Evolutionary conservation across 805 yeast genomes (phyloP).

Genomic region (Middelhovenomyces tepae): DNA sequence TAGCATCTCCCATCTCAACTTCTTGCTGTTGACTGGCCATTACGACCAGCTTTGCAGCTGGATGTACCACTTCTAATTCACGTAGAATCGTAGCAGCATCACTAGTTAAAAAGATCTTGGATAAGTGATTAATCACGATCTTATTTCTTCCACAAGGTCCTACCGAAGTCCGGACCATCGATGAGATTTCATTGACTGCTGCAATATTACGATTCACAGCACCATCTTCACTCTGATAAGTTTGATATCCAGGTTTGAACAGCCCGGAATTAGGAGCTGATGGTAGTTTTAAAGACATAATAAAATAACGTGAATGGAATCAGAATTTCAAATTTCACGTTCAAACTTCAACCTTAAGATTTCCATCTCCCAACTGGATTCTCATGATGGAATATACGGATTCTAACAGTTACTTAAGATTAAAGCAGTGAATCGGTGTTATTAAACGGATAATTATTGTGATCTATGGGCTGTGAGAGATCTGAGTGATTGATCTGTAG

Average conservation of each 20-base stretch:
- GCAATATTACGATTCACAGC: conserved; percentile 87
- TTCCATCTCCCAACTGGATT: too few relatives aligned
- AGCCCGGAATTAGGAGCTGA: conserved; percentile 88
- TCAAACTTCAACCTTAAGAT: too few relatives aligned
- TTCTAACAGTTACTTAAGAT: too few relatives aligned
- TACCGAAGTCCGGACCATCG: conserved; percentile 86
- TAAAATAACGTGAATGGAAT: too few relatives aligned
- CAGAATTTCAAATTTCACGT: too few relatives aligned
- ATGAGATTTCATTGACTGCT: conserved; percentile 88
- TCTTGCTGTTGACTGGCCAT: conserved; percentile 98
- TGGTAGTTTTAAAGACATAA: conserved; percentile 85
- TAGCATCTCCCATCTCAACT: conserved; percentile 93
- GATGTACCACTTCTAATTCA: conserved; percentile 91
- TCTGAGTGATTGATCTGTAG: too few relatives aligned
- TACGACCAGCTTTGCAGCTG: conserved; percentile 90
- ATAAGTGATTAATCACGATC: conserved; percentile 82
- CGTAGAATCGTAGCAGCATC: conserved; percentile 97
- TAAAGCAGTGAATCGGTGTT: too few relatives aligned
- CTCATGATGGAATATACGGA: too few relatives aligned
- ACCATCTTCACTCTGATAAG: conserved; percentile 84
- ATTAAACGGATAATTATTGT: too few relatives aligned
- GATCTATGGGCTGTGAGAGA: too few relatives aligned
- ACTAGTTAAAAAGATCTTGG: conserved; percentile 80
- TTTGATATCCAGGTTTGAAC: conserved; percentile 91
- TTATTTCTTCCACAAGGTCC: conserved; percentile 98